A percentile compares a stretch with the other conserved stretches of the same genome.
Conservation (phyloP, 331 rosid genomes). For the Cucumis variabilis region DNA sequence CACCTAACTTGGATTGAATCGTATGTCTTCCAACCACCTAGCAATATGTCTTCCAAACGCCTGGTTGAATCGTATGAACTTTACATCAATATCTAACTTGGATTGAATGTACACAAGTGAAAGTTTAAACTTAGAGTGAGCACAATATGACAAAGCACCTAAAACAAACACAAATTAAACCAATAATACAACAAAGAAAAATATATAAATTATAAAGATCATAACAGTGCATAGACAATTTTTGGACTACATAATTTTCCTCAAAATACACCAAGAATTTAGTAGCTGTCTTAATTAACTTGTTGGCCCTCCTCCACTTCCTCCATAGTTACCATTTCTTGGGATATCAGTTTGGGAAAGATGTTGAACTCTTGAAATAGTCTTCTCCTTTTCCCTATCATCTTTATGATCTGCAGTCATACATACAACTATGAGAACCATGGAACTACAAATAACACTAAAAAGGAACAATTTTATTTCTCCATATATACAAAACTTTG, state of each 20-base stretch:
- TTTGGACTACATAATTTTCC: not conserved
- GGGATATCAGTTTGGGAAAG: not conserved
- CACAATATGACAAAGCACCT: too few relatives aligned
- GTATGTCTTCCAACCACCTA: too few relatives aligned
- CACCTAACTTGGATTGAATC: too few relatives aligned
- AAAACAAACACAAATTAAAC: too few relatives aligned
- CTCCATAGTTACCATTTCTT: conserved; percentile 21
- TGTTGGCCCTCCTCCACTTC: not conserved
- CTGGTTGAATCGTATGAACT: too few relatives aligned
- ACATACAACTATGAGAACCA: not conserved
- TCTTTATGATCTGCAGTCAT: not conserved
- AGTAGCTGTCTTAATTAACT: not conserved
- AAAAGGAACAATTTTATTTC: not conserved
- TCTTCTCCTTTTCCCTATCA: not conserved
- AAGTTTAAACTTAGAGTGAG: too few relatives aligned
- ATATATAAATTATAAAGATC: too few relatives aligned
- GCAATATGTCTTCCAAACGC: too few relatives aligned
- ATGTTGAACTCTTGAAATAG: not conserved
- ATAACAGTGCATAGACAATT: not conserved
- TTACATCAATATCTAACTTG: too few relatives aligned
- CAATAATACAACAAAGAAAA: not conserved
- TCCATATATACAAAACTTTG: too few relatives aligned
- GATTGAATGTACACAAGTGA: not conserved
- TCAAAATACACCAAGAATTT: not conserved
- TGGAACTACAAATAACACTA: too few relatives aligned